Percentiles rank a stretch among this genome's conserved stretches.
phyloP scores from a whole-genome alignment of 805 yeast genomes.

The Hemisphaericaspora nanyangensis region DNA sequence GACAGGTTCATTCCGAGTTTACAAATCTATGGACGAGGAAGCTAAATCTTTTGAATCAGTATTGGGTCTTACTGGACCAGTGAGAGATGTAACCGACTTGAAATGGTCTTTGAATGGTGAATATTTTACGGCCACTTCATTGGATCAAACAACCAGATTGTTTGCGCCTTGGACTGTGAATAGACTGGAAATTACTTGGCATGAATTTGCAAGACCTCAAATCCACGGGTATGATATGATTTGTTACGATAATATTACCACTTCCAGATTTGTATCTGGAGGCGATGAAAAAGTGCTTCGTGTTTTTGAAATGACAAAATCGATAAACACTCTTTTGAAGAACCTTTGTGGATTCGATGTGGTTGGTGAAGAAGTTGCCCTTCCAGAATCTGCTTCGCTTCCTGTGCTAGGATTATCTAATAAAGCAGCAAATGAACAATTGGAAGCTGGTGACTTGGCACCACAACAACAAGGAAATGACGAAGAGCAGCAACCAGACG shows the following conservation, averaged over 20 bases:
- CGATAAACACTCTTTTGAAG: slow-evolving; percentile 61
- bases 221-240: slow-evolving; percentile 98
- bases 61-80: slow-evolving; percentile 73
- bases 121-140: slow-evolving; percentile 70
- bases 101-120: slow-evolving; percentile 69
- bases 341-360: slow-evolving; percentile 47
- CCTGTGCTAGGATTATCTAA: slow-evolving; percentile 94
- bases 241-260: slow-evolving; percentile 59
- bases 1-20: slow-evolving; percentile 88
- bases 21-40: slow-evolving; percentile 42
- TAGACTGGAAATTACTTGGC: slow-evolving; percentile 52
- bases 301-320: slow-evolving; percentile 82
- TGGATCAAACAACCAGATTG: slow-evolving; percentile 91
- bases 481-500: slow-evolving; percentile 26
- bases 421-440: slow-evolving; percentile 64
- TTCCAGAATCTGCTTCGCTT: slow-evolving; percentile 83
- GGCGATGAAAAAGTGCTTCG: slow-evolving; percentile 94
- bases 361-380: slow-evolving; percentile 12
- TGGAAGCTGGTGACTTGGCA: slow-evolving; percentile 36
- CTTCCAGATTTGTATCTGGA: slow-evolving; percentile 75
- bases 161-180: slow-evolving; percentile 57
- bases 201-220: slow-evolving; percentile 94
- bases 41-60: slow-evolving; percentile 40
- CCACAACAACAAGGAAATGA: slow-evolving; percentile 39
- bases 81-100: slow-evolving; percentile 69